Evolutionary conservation across 208 protist genomes (phyloP).

Genomic region (Trypanosoma avium): DNA sequence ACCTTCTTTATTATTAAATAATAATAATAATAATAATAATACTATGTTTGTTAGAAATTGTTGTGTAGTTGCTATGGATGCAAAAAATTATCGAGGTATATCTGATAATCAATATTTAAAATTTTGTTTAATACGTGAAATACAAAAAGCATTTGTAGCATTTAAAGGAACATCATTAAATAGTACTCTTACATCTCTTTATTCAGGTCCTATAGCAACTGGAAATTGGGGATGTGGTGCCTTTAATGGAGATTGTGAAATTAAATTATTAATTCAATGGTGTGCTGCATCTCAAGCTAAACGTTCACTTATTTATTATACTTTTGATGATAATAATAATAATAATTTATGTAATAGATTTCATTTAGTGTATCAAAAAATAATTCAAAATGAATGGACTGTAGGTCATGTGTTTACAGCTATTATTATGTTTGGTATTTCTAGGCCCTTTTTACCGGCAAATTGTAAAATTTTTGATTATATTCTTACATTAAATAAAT

Average conservation of each 20-base stretch:
- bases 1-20: no score
- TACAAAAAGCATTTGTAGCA: constrained; percentile 80
- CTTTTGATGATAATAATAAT: constrained; percentile 37
- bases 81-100: constrained; percentile 39
- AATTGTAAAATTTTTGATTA: constrained; percentile 14
- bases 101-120: constrained; percentile 45
- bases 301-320: constrained; percentile 50
- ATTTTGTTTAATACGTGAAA: constrained; percentile 59
- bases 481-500: not conserved
- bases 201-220: constrained; percentile 52
- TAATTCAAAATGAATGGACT: constrained; percentile 36
- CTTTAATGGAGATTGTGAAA: constrained; percentile 76
- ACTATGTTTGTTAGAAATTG: constrained; percentile 29
- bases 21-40: no score
- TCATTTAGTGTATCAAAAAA: constrained; percentile 24
- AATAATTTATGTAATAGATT: constrained; percentile 25
- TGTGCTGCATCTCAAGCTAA: constrained; percentile 66
- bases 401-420: constrained; percentile 38
- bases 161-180: constrained; percentile 46
- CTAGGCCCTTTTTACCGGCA: not conserved
- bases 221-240: constrained; percentile 93
- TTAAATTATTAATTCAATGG: constrained; percentile 89
- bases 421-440: constrained; percentile 18
- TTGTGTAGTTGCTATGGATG: constrained; percentile 75
- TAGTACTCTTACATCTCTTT: constrained; percentile 20